A percentile compares a stretch with the other conserved stretches of the same genome.
Evolutionary conservation across 345 rosid species (phyloP).

Genomic region (Angophora floribunda): DNA sequence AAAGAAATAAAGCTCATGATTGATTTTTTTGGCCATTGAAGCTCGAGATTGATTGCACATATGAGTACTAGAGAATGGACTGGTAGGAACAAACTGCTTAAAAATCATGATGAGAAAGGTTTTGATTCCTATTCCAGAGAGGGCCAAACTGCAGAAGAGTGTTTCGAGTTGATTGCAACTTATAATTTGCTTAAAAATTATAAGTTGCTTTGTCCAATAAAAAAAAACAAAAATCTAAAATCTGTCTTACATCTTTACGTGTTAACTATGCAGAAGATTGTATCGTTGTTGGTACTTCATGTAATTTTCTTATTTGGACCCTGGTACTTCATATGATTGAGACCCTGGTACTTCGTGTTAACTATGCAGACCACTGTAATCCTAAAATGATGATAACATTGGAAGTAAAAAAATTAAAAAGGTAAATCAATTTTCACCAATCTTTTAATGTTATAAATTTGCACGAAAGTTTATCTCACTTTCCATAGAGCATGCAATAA

Average conservation of each 20-base stretch:
- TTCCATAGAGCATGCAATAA: not conserved
- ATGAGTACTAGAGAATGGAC: not conserved
- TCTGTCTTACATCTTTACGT: not conserved
- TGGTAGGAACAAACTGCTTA: not conserved
- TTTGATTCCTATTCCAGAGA: not conserved
- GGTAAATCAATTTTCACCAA: not conserved
- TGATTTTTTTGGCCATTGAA: not conserved
- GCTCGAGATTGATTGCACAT: not conserved
- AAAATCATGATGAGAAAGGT: not conserved
- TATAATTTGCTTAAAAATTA: too few relatives aligned
- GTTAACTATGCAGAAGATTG: not conserved
- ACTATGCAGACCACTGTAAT: too few relatives aligned
- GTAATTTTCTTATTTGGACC: not conserved
- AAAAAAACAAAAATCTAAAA: too few relatives aligned
- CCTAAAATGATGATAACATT: too few relatives aligned
- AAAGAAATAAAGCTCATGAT: not conserved
- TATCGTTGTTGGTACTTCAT: not conserved
- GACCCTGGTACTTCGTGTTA: too few relatives aligned
- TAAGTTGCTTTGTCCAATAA: not conserved
- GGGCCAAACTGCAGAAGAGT: not conserved
- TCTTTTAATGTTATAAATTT: not conserved
- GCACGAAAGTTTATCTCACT: not conserved
- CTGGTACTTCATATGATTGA: not conserved
- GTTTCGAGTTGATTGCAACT: too few relatives aligned
- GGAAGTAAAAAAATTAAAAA: too few relatives aligned